Percentiles rank a stretch among this genome's conserved stretches.
These are phyloP conservation scores for Neotropicomus parvogracilis DNA, from an alignment of 1,284 basidiomycete species.

Conservation along the genomic window DNA sequence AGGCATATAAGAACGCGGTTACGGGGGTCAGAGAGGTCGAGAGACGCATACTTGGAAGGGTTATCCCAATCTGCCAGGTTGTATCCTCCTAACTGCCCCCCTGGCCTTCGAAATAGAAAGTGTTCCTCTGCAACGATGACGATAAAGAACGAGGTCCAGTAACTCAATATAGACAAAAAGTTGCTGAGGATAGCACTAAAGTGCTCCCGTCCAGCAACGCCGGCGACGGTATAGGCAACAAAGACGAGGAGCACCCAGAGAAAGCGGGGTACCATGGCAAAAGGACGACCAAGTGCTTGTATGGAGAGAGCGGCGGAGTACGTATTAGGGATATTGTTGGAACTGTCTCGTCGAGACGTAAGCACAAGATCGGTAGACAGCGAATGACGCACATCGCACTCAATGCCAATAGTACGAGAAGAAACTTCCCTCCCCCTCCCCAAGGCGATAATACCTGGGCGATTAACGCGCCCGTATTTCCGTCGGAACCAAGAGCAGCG, in stretches of 20 bases:
- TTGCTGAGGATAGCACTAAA: conserved; percentile 57
- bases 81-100: conserved; percentile 48
- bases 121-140: conserved; percentile 58
- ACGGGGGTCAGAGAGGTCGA: too few species aligned
- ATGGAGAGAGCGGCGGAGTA: conserved; percentile 55
- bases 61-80: conserved; percentile 55
- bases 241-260: conserved; percentile 56
- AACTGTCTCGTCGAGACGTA: conserved; percentile 24
- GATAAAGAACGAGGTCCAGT: conserved; percentile 63
- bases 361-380: neutral
- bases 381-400: conserved; percentile 42
- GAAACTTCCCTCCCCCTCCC: conserved; percentile 54
- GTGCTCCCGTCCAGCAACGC: conserved; percentile 59
- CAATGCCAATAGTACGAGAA: conserved; percentile 56
- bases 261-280: conserved; percentile 56
- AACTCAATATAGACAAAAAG: conserved; percentile 55
- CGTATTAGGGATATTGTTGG: conserved; percentile 59
- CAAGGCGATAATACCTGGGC: conserved; percentile 44
- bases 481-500: conserved; percentile 44
- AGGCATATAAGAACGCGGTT: too few species aligned
- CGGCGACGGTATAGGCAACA: conserved; percentile 55
- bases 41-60: conserved; percentile 37
- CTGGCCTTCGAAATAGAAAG: conserved; percentile 48
- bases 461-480: conserved; percentile 46
- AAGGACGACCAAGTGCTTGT: conserved; percentile 52